Conservation (phyloP, 371 early-diverging fungal species). For the Syncephalis fuscata region DNA sequence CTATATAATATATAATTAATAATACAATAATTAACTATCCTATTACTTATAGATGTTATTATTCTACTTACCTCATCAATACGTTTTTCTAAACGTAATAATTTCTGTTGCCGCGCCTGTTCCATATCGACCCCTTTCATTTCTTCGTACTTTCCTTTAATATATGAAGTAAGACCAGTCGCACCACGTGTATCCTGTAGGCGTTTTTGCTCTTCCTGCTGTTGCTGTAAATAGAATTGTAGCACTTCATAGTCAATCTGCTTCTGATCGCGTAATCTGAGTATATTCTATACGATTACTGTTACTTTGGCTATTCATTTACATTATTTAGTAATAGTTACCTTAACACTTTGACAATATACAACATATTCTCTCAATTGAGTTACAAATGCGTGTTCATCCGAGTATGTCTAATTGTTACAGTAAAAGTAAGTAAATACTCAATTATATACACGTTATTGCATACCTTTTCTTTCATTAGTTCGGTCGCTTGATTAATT, state of each 20-base stretch:
- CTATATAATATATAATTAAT: slow-evolving; percentile 15
- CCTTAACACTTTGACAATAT: slow-evolving; percentile 75
- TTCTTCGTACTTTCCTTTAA: slow-evolving; percentile 80
- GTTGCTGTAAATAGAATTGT: slow-evolving; percentile 49
- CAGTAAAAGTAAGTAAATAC: no score
- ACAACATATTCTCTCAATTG: slow-evolving; percentile 73
- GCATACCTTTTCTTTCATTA: slow-evolving; percentile 44
- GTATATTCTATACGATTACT: slow-evolving; percentile 31
- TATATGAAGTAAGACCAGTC: slow-evolving; percentile 49
- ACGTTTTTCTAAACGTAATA: slow-evolving; percentile 49
- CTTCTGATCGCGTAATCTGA: slow-evolving; percentile 81
- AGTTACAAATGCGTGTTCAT: slow-evolving; percentile 59
- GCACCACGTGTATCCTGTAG: slow-evolving; percentile 29
- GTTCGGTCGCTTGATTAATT: slow-evolving; percentile 32
- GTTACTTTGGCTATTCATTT: not conserved
- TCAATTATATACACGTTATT: not conserved
- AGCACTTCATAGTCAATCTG: slow-evolving; percentile 87
- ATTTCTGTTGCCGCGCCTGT: slow-evolving; percentile 54
- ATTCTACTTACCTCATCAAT: slow-evolving; percentile 71
- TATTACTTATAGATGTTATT: not conserved
- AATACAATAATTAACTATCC: not conserved
- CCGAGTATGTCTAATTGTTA: slow-evolving; percentile 22
- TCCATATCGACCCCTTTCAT: slow-evolving; percentile 78
- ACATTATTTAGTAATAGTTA: slow-evolving; percentile 14
- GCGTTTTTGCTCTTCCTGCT: slow-evolving; percentile 37